Evolutionary conservation across 306 rosid genomes (phyloP).

Genomic region (Malus sylvestris): DNA sequence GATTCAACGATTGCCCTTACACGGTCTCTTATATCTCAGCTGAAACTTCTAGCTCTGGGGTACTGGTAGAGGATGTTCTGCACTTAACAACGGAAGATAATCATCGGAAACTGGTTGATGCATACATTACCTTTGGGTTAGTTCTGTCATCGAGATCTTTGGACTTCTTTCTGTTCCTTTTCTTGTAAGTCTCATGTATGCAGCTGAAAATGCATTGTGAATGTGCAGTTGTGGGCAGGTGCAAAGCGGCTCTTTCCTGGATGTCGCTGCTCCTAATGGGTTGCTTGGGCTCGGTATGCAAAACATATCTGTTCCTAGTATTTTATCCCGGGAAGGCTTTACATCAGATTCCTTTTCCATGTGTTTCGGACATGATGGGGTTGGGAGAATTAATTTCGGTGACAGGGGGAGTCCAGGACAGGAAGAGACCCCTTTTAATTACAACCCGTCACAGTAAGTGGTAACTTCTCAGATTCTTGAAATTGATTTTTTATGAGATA

Average conservation of each 20-base stretch:
- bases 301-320: slow-evolving; percentile 94
- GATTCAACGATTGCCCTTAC: slow-evolving; percentile 70
- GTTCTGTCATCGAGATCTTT: slow-evolving; percentile 19
- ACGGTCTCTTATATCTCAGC: slow-evolving; percentile 83
- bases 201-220: slow-evolving; percentile 12
- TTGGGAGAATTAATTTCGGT: slow-evolving; percentile 89
- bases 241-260: slow-evolving; percentile 88
- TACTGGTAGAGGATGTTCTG: slow-evolving; percentile 78
- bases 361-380: slow-evolving; percentile 89
- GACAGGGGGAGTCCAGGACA: slow-evolving; percentile 89
- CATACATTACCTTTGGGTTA: slow-evolving; percentile 81
- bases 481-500: slow-evolving; percentile 21
- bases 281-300: slow-evolving; percentile 96
- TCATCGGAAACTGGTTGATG: slow-evolving; percentile 51
- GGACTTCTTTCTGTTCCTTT: background rate
- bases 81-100: slow-evolving; percentile 56
- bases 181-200: background rate
- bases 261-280: slow-evolving; percentile 92
- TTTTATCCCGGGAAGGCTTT: slow-evolving; percentile 72
- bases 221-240: slow-evolving; percentile 81
- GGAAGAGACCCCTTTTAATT: slow-evolving; percentile 77
- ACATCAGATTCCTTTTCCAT: slow-evolving; percentile 85
- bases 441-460: slow-evolving; percentile 79
- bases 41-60: slow-evolving; percentile 80
- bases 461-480: slow-evolving; percentile 39